Evolutionary conservation across 1,284 basidiomycete species (phyloP).

Genomic region (Agroathelia rolfsii): DNA sequence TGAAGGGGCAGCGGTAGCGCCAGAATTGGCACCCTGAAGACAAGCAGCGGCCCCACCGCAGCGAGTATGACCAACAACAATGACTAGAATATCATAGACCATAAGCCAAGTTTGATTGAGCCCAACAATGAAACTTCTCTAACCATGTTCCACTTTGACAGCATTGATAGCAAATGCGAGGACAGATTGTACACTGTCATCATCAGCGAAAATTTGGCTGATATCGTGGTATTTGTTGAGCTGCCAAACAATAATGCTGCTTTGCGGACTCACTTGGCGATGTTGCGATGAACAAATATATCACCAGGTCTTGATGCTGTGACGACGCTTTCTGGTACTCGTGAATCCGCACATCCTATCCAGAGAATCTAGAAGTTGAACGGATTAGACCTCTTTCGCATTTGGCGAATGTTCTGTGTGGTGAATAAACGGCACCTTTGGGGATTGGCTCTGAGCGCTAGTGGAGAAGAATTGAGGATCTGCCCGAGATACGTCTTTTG

Average conservation of each 20-base stretch:
- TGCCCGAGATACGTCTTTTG: slow-evolving; percentile 38
- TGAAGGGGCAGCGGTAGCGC: slow-evolving; percentile 17
- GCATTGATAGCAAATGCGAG: slow-evolving; percentile 74
- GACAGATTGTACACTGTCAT: slow-evolving; percentile 72
- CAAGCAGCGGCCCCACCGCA: slow-evolving; percentile 75
- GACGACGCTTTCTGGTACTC: slow-evolving; percentile 50
- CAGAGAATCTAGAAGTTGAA: slow-evolving; percentile 43
- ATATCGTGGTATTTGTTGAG: slow-evolving; percentile 1
- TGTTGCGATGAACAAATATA: slow-evolving; percentile 60
- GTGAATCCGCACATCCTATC: slow-evolving; percentile 68
- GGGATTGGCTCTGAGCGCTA: slow-evolving; percentile 56
- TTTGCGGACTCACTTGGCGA: slow-evolving; percentile 41
- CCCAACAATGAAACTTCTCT: slow-evolving; percentile 24
- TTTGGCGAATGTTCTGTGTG: background rate
- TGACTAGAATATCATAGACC: slow-evolving; percentile 38
- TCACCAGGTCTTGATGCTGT: slow-evolving; percentile 51
- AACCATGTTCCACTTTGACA: slow-evolving; percentile 81
- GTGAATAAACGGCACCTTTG: slow-evolving; percentile 41
- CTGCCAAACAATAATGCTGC: slow-evolving; percentile 1
- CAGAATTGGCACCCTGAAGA: slow-evolving; percentile 27
- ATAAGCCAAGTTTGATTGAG: slow-evolving; percentile 19
- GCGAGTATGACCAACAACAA: slow-evolving; percentile 73
- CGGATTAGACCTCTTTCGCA: slow-evolving; percentile 3
- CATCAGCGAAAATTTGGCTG: slow-evolving; percentile 74
- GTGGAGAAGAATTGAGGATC: slow-evolving; percentile 57